Conservation (phyloP, 1,284 basidiomycete genomes). For the Neonothopanus nambi region DNA sequence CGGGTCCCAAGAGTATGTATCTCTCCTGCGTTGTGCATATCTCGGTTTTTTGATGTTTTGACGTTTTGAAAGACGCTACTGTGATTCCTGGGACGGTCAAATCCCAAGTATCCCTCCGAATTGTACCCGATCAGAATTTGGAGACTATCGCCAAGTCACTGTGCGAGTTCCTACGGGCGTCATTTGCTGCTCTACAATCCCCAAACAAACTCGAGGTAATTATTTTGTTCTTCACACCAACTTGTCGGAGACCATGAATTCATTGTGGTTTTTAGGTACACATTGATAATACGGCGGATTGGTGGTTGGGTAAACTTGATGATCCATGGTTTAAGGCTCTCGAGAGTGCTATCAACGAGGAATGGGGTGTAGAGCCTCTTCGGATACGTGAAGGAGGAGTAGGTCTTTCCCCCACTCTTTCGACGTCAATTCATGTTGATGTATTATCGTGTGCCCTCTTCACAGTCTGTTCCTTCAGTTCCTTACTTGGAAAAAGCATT, state of each 20-base stretch:
- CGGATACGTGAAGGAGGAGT: conserved; percentile 94
- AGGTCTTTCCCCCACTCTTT: conserved; percentile 36
- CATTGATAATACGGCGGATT: conserved; percentile 86
- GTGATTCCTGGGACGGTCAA: conserved; percentile 84
- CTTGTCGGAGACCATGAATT: no score
- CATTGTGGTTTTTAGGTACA: conserved; percentile 49
- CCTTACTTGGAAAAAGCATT: conserved; percentile 94
- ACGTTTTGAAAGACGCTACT: conserved; percentile 61
- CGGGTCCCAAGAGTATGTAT: conserved; percentile 70
- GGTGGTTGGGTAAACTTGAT: conserved; percentile 92
- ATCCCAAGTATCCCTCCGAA: conserved; percentile 83
- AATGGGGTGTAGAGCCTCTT: conserved; percentile 85
- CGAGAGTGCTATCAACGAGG: conserved; percentile 77
- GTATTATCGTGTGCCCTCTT: conserved; percentile 4
- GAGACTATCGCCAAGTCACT: conserved; percentile 68
- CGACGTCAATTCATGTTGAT: conserved; percentile 14
- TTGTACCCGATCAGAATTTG: conserved; percentile 92
- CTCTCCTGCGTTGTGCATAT: neutral
- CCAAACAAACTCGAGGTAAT: conserved; percentile 73
- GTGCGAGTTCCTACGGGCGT: conserved; percentile 54
- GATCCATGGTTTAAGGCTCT: conserved; percentile 84
- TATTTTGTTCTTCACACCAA: conserved; percentile 5
- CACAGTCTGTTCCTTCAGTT: conserved; percentile 85
- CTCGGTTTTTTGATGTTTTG: neutral
- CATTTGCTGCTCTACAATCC: conserved; percentile 66